Conservation (phyloP, 495 filamentous ascomycete genomes). For the Daldinia bambusicola region DNA sequence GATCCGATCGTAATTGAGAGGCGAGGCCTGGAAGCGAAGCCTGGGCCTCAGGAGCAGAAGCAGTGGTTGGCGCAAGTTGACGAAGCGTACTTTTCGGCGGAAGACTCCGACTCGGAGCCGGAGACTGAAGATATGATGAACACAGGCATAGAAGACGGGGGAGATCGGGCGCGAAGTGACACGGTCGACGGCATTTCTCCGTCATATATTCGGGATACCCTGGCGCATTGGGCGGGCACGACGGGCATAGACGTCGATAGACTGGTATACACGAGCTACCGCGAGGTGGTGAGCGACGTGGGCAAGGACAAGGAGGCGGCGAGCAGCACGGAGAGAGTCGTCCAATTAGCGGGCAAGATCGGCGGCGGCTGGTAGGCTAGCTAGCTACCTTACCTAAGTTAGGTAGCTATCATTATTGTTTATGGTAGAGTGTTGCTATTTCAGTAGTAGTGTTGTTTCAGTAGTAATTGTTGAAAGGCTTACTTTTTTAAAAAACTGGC, state of each 20-base stretch:
- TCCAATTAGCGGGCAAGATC: conserved; percentile 89
- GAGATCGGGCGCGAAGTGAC: conserved; percentile 42
- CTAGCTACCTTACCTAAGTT: too few relatives aligned
- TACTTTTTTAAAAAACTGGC: too few relatives aligned
- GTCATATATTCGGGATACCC: conserved; percentile 64
- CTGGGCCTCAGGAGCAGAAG: conserved; percentile 78
- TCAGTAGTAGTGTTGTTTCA: too few relatives aligned
- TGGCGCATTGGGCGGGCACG: conserved; percentile 76
- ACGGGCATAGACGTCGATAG: conserved; percentile 76
- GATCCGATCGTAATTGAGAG: conserved; percentile 69
- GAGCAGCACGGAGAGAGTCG: conserved; percentile 80
- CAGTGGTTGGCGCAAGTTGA: conserved; percentile 88
- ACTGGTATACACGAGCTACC: conserved; percentile 84
- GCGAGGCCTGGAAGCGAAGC: conserved; percentile 59
- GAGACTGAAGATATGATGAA: conserved; percentile 40
- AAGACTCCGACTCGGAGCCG: conserved; percentile 62
- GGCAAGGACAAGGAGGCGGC: conserved; percentile 72
- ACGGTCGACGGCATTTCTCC: conserved; percentile 68
- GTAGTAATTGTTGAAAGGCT: too few relatives aligned
- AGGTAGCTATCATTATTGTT: background rate
- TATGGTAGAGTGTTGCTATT: too few relatives aligned
- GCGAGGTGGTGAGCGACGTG: conserved; percentile 93
- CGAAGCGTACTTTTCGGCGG: conserved; percentile 91
- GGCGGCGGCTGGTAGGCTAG: conserved; percentile 88
- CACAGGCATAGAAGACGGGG: conserved; percentile 21